Conservation (phyloP, 176 grass and related monocot species). For the Canna indica region DNA sequence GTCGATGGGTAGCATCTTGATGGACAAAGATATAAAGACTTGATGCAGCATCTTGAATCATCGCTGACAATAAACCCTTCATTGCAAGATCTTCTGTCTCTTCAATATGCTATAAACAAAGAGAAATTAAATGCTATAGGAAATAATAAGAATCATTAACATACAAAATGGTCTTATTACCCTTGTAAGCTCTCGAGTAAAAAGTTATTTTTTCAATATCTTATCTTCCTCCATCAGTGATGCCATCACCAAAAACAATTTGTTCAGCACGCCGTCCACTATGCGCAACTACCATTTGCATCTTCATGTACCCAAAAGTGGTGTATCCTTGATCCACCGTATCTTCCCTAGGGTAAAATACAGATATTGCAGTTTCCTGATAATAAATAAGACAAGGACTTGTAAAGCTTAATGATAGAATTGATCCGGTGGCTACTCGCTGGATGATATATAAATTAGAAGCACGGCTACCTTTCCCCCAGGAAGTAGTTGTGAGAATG, state of each 20-base stretch:
- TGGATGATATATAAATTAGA: not conserved
- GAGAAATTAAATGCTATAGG: too few species aligned
- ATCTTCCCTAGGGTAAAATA: too few species aligned
- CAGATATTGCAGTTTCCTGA: conserved; percentile 29
- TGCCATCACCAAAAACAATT: too few species aligned
- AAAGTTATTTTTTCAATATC: conserved; percentile 29
- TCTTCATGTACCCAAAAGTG: conserved; percentile 31
- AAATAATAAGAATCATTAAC: not conserved
- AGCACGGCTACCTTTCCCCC: too few species aligned
- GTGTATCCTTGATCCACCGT: conserved; percentile 26
- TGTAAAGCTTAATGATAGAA: not conserved
- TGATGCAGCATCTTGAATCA: too few species aligned
- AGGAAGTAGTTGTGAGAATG: too few species aligned
- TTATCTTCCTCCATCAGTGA: conserved; percentile 31
- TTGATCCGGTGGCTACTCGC: too few species aligned
- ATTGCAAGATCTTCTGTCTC: too few species aligned
- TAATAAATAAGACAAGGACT: not conserved
- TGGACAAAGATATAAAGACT: too few species aligned
- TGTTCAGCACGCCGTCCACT: conserved; percentile 29
- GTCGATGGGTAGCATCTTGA: too few species aligned
- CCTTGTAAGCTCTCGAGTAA: conserved; percentile 23
- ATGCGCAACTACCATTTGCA: conserved; percentile 37
- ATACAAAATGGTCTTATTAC: conserved; percentile 1
- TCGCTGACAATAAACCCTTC: too few species aligned
- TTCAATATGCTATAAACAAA: too few species aligned